Evolutionary conservation across 1,284 basidiomycete genomes (phyloP).

Genomic region (Apiotrichum brassicae): DNA sequence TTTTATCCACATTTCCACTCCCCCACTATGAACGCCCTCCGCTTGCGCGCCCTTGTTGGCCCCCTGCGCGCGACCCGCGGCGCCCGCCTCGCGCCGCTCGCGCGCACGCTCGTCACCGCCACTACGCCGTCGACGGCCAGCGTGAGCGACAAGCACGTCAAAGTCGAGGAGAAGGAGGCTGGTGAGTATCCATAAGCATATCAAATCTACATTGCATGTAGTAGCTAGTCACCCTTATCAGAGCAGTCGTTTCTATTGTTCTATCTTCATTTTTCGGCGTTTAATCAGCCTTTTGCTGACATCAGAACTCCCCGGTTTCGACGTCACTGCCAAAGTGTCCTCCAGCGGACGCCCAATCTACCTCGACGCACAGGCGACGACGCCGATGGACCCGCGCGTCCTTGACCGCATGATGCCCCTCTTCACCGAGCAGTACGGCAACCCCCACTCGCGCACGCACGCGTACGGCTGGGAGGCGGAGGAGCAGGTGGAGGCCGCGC

Average conservation of each 20-base stretch:
- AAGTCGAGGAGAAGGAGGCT: conserved; percentile 18
- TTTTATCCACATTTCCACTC: neutral
- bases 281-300: too few species aligned
- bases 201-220: neutral
- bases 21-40: conserved; percentile 3
- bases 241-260: too few species aligned
- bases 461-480: conserved; percentile 99
- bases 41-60: conserved; percentile 4
- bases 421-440: conserved; percentile 93
- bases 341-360: conserved; percentile 67
- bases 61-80: neutral
- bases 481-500: conserved; percentile 82
- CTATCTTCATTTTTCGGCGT: too few species aligned
- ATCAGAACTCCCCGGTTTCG: conserved; percentile 79
- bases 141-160: conserved; percentile 21
- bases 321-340: conserved; percentile 53
- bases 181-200: conserved; percentile 10
- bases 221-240: too few species aligned
- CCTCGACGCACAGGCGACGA: conserved; percentile 94
- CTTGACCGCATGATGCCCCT: conserved; percentile 96
- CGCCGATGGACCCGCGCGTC: conserved; percentile 94
- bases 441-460: conserved; percentile 96
- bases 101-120: conserved; percentile 27
- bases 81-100: neutral
- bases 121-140: conserved; percentile 24